Evolutionary conservation across 2,329 filamentous ascomycete species (phyloP), one percentile per base, ranked within the genome.

Genomic region (Parastagonospora avenae): DNA sequence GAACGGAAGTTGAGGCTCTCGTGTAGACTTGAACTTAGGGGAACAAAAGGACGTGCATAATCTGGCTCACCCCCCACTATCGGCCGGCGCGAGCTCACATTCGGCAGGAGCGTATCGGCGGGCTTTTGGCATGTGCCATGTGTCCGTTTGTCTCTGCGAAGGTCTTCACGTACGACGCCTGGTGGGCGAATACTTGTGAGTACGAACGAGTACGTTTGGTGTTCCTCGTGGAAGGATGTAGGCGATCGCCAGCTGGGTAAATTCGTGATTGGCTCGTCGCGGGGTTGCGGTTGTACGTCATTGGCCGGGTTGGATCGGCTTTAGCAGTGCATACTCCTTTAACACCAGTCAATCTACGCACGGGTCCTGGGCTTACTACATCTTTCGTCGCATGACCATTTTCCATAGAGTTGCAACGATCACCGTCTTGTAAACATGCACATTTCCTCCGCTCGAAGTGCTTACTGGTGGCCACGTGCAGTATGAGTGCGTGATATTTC

Each of bases 21-120:
- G 49, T 50, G 58, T 60, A 48, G 43, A 61, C 56, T 60, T 64
- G 60, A 58, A 59, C 61, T 71, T 71, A 71, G 62, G 62, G 62
- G 66, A 70, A 59, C 56, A 50, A 28, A 38, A 52, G 60, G 52
- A 56, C 64, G 57, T 56, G 58, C 57, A 45, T 63, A 60, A 57
- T 61, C 59, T 60, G 40, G 45, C 42, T 55, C 42, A 49, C 63
- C 68, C 37, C 64, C 66, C 67, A 68, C 68, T 68, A 67, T 50
- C 50, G 39, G 43, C 53, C 52, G 57, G 55, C 50, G 61, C 61
- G 52, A 62, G 44, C 45, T 59, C 54, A 46, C 45, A 58, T 58
- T 54, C 50, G 59, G 57, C 50, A 64, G 61, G 54, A 61, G 54
- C 46, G 27, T 35, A 28, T 14, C 36, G 28, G 40, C 29, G 37